Evolutionary conservation across 1,284 basidiomycete genomes (phyloP), one percentile per base, ranked within the genome.

Genomic region (Schizopora paradoxa): DNA sequence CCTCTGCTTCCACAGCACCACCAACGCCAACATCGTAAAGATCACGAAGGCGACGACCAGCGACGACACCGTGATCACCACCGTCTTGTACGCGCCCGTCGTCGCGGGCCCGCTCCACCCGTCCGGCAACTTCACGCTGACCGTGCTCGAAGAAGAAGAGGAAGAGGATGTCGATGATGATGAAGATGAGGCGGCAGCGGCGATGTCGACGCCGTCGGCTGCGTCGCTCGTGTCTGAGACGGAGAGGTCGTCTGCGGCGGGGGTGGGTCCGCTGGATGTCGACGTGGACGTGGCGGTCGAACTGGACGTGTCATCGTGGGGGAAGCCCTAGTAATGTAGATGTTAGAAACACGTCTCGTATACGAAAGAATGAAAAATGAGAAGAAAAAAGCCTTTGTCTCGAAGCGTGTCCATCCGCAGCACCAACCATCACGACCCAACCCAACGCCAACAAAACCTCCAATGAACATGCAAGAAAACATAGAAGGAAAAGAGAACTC

Each of bases 11-110:
- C 79, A 84, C 43, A 77, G 66, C 16, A 82, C 63, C 53, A 74
- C 78, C 4, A 65, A 60, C 13, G 77, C 62, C 47, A 83, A 81
- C 53, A 80, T 66, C 22, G 68, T 57, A 47, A 73, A 73, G 41
- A 85, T 79, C 41, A 70, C 57, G 23, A 76, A 63, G 2, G 81
- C 76, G 18, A 85, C 67, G 18, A 74, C 68, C 26, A 85, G 70
- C 2, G 82, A 80, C 4, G 85, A 61, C 13, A 70, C 64, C 23
- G 85, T 62, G 47, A 85, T 81, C 50, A 77, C 69, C 16, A 69
- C 66, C 39, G 66, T 61, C 47, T 46, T 40, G 50, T 59, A 51
- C 41, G 49, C 18, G 31, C 42, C 41, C n/a, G 16, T 40, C n/a
- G n/a, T n/a, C n/a, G n/a, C n/a, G n/a, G n/a, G n/a, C n/a, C n/a